These are phyloP conservation scores for Russula virescens DNA, from an alignment of 768 basidiomycete genomes.

Conservation along the genomic window DNA sequence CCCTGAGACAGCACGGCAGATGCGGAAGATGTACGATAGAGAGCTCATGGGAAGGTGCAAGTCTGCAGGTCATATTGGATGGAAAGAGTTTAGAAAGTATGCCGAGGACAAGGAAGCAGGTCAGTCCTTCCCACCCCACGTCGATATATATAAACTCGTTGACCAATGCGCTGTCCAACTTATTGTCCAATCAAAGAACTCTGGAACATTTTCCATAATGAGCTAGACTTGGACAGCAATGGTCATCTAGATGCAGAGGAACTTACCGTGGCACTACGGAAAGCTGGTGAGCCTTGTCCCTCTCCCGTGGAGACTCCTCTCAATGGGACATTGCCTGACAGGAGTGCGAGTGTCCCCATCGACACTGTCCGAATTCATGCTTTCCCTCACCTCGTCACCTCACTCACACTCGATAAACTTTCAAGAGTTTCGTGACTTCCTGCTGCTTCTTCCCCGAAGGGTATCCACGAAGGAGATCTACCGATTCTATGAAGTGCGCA, in stretches of 20 bases:
- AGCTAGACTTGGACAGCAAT: conserved; percentile 86
- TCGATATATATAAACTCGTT: conserved; percentile 17
- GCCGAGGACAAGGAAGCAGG: conserved; percentile 79
- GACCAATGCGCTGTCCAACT: conserved; percentile 10
- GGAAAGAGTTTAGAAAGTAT: conserved; percentile 70
- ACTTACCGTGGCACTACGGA: conserved; percentile 53
- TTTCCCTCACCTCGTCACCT: conserved; percentile 65
- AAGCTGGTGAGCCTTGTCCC: conserved; percentile 52
- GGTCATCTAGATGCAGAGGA: conserved; percentile 70
- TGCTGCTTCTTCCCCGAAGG: conserved; percentile 78
- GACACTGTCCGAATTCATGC: conserved; percentile 78
- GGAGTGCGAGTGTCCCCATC: conserved; percentile 65
- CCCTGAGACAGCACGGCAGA: conserved; percentile 18
- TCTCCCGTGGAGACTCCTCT: background rate
- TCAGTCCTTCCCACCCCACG: conserved; percentile 27
- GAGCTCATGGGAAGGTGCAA: conserved; percentile 34
- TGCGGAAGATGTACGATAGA: conserved; percentile 24
- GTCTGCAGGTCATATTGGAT: conserved; percentile 46
- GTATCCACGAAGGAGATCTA: conserved; percentile 83
- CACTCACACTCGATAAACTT: conserved; percentile 70
- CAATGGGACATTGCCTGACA: conserved; percentile 29
- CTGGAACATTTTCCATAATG: conserved; percentile 87
- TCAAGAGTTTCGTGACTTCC: conserved; percentile 82
- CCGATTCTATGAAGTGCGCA: conserved; percentile 68
- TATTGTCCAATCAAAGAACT: conserved; percentile 52